phyloP scores from a whole-genome alignment of 805 yeast species.

The Pichia insulana region DNA sequence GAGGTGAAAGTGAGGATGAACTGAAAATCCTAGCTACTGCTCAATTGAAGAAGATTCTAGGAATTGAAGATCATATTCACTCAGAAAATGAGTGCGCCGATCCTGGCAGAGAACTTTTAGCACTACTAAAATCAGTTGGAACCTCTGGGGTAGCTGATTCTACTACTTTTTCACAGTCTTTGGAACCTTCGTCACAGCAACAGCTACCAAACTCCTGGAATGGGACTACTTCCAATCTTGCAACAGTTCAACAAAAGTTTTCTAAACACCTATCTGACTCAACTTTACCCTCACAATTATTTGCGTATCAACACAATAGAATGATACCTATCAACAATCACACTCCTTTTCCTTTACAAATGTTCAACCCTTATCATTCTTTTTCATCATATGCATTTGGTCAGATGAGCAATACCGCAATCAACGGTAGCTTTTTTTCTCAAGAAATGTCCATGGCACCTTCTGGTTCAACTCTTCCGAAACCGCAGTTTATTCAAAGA shows the following conservation, averaged over 20 bases:
- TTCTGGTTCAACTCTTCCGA: constrained; percentile 25
- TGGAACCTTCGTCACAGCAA: background rate
- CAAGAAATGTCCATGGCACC: constrained; percentile 19
- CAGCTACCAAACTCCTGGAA: no score
- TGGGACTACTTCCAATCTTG: no score
- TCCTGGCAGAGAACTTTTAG: constrained; percentile 71
- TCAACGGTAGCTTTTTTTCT: constrained; percentile 2
- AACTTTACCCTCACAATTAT: constrained; percentile 11
- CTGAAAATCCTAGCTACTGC: constrained; percentile 55
- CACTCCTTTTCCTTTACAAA: constrained; percentile 19
- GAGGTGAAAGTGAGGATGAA: constrained; percentile 43
- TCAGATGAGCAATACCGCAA: background rate
- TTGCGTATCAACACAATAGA: constrained; percentile 5
- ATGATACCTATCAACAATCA: constrained; percentile 13
- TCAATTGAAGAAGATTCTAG: constrained; percentile 56
- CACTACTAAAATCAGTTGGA: constrained; percentile 46
- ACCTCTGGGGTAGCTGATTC: constrained; percentile 15
- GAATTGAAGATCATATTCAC: constrained; percentile 34
- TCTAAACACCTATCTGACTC: constrained; percentile 8
- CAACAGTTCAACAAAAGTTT: background rate
- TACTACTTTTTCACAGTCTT: background rate
- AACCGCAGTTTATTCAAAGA: constrained; percentile 25
- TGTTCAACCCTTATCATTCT: constrained; percentile 19
- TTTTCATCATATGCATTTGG: constrained; percentile 4
- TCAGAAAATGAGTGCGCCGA: constrained; percentile 33